Conservation (phyloP, 129 eudicot species). For the Cynara cardunculus region DNA sequence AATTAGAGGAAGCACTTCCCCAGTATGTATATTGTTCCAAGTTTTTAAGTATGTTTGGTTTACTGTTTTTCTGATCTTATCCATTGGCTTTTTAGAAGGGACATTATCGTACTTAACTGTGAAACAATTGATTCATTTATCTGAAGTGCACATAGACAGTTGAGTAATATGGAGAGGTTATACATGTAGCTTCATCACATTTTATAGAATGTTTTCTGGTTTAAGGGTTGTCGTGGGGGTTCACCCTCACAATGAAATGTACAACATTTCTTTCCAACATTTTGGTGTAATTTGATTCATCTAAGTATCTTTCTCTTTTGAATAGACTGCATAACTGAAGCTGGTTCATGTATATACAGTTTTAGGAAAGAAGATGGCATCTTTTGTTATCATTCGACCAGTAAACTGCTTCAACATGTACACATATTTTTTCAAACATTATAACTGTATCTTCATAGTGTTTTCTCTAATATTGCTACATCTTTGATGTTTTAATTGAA, state of each 20-base stretch:
- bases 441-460: neutral
- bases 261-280: too few relatives aligned
- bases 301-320: neutral
- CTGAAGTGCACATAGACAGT: neutral
- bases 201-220: neutral
- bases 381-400: neutral
- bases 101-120: neutral
- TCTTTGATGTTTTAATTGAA: neutral
- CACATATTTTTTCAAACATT: neutral
- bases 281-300: neutral
- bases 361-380: neutral
- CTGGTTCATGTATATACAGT: neutral
- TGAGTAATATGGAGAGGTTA: neutral
- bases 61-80: neutral
- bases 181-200: neutral
- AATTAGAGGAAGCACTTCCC: conserved; percentile 77
- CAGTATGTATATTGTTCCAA: conserved; percentile 52
- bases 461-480: neutral
- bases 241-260: too few relatives aligned
- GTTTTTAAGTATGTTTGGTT: neutral
- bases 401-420: neutral
- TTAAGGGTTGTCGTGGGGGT: neutral
- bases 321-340: neutral
- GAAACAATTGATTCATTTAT: neutral
- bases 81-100: neutral